These are phyloP conservation scores for Fistulifera pelliculosa DNA, from an alignment of 108 stramenopile genomes.

Conservation along the genomic window DNA sequence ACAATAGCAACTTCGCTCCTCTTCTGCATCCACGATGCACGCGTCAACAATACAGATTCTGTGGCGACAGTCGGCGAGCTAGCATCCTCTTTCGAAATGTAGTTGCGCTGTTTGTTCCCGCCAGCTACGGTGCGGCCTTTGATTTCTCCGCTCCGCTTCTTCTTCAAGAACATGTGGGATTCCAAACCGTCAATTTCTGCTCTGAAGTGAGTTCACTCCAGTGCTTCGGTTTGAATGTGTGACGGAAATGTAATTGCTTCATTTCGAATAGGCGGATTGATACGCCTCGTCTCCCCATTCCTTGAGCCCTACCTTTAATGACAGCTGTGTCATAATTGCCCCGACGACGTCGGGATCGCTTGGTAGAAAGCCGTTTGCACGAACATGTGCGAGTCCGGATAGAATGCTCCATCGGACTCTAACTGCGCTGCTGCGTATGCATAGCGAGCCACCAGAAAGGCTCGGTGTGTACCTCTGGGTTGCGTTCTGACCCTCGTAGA, in stretches of 20 bases:
- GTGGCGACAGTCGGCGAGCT: conserved; percentile 26
- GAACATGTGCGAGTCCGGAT: background rate
- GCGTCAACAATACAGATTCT: conserved; percentile 22
- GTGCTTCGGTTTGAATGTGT: too few species aligned
- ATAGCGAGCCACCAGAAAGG: background rate
- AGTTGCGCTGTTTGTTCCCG: conserved; percentile 24
- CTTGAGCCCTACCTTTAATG: too few species aligned
- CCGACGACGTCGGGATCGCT: background rate
- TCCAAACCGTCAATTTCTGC: background rate
- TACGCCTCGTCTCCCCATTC: too few species aligned
- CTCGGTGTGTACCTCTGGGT: too few species aligned
- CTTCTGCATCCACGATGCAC: conserved; percentile 24
- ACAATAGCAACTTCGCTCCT: conserved; percentile 26
- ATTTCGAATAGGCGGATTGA: background rate
- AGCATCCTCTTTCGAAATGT: conserved; percentile 19
- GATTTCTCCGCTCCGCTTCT: conserved; percentile 15
- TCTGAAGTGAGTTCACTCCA: too few species aligned
- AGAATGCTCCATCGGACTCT: background rate
- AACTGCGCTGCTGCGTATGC: background rate
- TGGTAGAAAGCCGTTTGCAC: background rate
- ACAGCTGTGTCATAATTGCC: background rate
- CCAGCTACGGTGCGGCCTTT: conserved; percentile 23
- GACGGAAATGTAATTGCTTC: background rate
- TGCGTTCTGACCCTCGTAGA: too few species aligned
- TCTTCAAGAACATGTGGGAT: conserved; percentile 13